phyloP scores from a whole-genome alignment of 495 filamentous ascomycete genomes.

The Trichoderma gamsii region DNA sequence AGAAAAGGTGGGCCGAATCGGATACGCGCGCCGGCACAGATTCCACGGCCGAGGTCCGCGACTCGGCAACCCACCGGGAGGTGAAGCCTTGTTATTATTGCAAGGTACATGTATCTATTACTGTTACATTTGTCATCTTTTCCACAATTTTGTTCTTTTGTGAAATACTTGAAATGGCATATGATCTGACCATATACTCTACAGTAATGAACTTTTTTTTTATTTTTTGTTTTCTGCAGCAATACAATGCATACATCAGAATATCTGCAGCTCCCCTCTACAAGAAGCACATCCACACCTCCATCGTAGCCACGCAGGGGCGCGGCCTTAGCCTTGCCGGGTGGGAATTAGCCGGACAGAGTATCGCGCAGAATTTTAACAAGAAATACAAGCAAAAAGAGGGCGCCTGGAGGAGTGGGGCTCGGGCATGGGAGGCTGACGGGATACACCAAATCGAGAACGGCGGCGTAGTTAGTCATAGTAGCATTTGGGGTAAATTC shows the following conservation, averaged over 20 bases:
- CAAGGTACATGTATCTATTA: neutral
- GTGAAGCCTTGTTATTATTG: neutral
- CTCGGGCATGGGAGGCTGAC: too few species aligned
- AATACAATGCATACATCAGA: neutral
- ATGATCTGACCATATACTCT: too few species aligned
- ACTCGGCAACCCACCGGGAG: neutral
- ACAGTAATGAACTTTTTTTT: too few species aligned
- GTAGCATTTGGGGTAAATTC: too few species aligned
- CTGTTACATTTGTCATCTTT: neutral
- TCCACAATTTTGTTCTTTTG: too few species aligned
- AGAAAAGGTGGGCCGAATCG: neutral
- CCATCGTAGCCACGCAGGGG: neutral
- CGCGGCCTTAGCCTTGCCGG: neutral
- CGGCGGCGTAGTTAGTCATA: too few species aligned
- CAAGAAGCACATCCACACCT: neutral
- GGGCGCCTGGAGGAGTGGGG: too few species aligned
- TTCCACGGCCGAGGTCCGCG: constrained; percentile 7
- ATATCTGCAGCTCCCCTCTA: neutral
- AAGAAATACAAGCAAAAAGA: neutral
- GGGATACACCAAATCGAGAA: too few species aligned
- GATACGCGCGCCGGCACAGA: constrained; percentile 1
- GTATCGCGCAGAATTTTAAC: neutral
- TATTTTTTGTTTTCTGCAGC: neutral
- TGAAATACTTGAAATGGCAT: neutral
- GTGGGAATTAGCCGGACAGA: constrained; percentile 2